Evolutionary conservation across 345 rosid species (phyloP).

Genomic region (Eucalyptus victrix): DNA sequence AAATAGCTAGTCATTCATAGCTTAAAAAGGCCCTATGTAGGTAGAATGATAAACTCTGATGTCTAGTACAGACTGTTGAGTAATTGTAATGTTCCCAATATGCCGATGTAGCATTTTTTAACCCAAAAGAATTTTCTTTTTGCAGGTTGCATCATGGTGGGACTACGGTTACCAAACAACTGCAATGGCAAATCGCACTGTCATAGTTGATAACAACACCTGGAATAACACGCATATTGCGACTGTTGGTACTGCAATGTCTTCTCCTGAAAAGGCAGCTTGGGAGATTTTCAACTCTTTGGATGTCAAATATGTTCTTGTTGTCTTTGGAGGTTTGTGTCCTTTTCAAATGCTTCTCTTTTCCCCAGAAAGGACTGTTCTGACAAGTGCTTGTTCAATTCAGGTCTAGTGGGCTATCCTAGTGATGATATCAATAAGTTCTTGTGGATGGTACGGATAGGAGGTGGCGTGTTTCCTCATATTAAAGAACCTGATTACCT

Average conservation of each 20-base stretch:
- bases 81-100: background rate
- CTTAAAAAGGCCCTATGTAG: background rate
- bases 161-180: conserved; percentile 99
- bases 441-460: conserved; percentile 99
- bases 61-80: background rate
- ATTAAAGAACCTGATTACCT: conserved; percentile 95
- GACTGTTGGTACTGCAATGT: conserved; percentile 99
- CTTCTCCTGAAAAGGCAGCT: conserved; percentile 98
- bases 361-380: background rate
- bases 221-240: conserved; percentile 99
- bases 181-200: conserved; percentile 99
- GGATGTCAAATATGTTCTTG: conserved; percentile 98
- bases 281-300: conserved; percentile 96
- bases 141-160: conserved; percentile 99
- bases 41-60: background rate
- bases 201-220: conserved; percentile 95
- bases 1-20: background rate
- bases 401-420: conserved; percentile 97
- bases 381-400: conserved; percentile 9
- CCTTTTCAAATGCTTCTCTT: background rate
- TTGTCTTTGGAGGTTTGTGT: conserved; percentile 91
- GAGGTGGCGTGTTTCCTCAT: conserved; percentile 98
- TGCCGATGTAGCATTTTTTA: background rate
- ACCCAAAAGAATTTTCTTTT: background rate
- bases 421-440: conserved; percentile 98